Percentiles rank a stretch among this genome's conserved stretches.
Conservation (phyloP, 345 rosid genomes). For the Eucalyptus tenuipes region DNA sequence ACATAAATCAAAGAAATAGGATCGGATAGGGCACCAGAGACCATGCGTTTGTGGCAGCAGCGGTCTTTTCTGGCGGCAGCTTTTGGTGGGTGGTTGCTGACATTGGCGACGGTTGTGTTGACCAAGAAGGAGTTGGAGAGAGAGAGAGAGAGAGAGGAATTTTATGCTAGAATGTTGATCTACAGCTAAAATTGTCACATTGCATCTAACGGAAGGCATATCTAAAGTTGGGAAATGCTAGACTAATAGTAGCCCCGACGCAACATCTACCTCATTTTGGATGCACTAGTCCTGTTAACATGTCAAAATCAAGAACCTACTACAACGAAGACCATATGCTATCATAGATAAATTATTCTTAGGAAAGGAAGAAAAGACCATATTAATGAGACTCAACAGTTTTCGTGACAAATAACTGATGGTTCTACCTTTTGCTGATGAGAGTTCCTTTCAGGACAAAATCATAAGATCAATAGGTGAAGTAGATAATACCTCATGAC, state of each 20-base stretch:
- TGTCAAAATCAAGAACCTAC: background rate
- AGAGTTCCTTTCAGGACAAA: background rate
- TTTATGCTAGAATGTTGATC: background rate
- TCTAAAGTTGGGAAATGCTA: background rate
- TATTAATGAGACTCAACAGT: background rate
- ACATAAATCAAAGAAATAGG: background rate
- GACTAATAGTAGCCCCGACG: background rate
- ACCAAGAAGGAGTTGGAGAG: background rate
- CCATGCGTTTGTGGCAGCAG: background rate
- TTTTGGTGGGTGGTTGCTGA: background rate
- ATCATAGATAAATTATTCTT: background rate
- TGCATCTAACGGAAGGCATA: background rate
- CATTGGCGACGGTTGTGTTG: background rate
- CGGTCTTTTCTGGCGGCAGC: background rate
- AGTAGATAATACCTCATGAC: background rate
- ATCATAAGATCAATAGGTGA: background rate
- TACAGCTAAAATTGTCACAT: background rate
- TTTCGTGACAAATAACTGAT: accelerated
- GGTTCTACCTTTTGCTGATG: background rate
- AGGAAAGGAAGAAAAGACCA: background rate
- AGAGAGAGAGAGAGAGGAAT: background rate
- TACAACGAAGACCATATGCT: background rate
- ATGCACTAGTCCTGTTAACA: background rate
- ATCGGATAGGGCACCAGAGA: background rate
- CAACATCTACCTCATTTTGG: background rate